phyloP scores from a whole-genome alignment of 306 rosid genomes.

The Prosopis cineraria region DNA sequence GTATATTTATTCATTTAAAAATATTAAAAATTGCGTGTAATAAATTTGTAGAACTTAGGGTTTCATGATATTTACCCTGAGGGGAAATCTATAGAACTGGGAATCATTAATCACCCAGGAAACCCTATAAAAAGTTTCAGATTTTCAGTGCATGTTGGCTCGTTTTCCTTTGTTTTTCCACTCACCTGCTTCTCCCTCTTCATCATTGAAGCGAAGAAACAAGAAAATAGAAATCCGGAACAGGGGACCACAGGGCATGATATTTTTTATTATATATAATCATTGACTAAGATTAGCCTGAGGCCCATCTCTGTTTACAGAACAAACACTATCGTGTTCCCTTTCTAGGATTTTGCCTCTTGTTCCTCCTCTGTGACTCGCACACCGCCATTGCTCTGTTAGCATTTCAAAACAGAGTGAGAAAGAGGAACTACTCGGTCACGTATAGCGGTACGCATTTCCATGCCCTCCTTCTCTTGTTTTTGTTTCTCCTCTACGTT shows the following conservation, averaged over 20 bases:
- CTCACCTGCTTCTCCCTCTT: neutral
- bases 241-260: slow-evolving; percentile 31
- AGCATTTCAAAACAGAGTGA: neutral
- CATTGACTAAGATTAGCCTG: slow-evolving; percentile 16
- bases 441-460: slow-evolving; percentile 1
- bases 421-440: neutral
- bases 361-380: slow-evolving; percentile 1
- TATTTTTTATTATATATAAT: slow-evolving; percentile 38
- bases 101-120: neutral
- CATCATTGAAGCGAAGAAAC: neutral
- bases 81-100: neutral
- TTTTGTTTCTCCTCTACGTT: neutral
- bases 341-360: neutral
- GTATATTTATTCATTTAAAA: too few species aligned
- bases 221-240: slow-evolving; percentile 21
- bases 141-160: neutral
- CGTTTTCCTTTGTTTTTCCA: neutral
- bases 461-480: neutral
- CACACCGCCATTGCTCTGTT: neutral
- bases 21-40: neutral
- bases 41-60: neutral
- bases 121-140: neutral
- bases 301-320: slow-evolving; percentile 29
- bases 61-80: neutral
- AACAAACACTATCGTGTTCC: neutral